Evolutionary conservation across 164 flowering plant species (phyloP).

Genomic region (Magnolia changhungtana): DNA sequence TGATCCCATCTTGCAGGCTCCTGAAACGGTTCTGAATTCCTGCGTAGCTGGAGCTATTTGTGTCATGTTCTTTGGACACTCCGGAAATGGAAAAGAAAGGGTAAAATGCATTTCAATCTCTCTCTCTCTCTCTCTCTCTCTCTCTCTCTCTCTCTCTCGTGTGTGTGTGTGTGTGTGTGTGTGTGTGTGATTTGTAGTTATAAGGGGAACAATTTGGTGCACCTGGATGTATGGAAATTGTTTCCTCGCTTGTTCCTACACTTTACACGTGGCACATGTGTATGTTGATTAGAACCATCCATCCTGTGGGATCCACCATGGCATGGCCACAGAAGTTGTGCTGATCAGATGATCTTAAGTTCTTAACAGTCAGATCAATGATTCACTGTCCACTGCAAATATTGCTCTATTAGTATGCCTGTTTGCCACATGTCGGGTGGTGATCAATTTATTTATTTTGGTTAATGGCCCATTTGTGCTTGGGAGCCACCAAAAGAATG

Average conservation of each 20-base stretch:
- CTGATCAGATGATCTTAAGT: no score
- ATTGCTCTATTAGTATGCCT: not conserved
- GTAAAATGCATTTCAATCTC: conserved; percentile 25
- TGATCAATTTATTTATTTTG: not conserved
- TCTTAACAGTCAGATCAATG: no score
- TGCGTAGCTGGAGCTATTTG: conserved; percentile 75
- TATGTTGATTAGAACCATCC: no score
- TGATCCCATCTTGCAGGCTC: conserved; percentile 84
- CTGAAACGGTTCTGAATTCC: conserved; percentile 63
- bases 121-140: not conserved
- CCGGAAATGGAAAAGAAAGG: conserved; percentile 69
- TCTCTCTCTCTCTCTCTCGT: no score
- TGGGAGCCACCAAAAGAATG: not conserved
- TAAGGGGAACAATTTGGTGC: not conserved
- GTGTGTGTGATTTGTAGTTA: no score
- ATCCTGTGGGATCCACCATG: no score
- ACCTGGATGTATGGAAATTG: not conserved
- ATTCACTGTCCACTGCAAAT: not conserved
- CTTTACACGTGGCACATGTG: no score
- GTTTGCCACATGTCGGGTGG: not conserved
- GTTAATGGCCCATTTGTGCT: no score
- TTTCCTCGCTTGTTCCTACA: no score
- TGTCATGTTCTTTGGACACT: conserved; percentile 93
- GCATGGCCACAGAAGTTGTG: no score
- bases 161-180: not conserved